phyloP scores from a whole-genome alignment of 441 rosid species.

The Lepidium campestre region DNA sequence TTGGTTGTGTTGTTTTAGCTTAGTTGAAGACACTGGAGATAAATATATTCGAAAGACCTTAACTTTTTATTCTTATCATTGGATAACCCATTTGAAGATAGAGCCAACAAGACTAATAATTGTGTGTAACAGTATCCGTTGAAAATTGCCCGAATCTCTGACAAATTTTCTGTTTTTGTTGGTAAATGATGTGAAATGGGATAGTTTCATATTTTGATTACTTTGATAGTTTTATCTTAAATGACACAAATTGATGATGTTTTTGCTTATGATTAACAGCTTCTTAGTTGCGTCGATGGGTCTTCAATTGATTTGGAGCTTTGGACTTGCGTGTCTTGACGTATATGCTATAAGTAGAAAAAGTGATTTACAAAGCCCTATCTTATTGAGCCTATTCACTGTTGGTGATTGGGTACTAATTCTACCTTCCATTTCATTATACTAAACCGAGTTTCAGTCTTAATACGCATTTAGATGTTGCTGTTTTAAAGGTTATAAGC shows the following conservation, averaged over 20 bases:
- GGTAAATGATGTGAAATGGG: background rate
- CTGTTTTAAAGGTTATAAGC: background rate
- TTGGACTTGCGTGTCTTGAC: constrained; percentile 32
- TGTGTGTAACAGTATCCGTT: background rate
- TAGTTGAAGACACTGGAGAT: background rate
- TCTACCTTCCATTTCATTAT: background rate
- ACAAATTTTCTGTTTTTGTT: background rate
- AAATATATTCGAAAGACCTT: background rate
- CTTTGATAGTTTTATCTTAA: background rate
- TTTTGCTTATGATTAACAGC: constrained; percentile 7
- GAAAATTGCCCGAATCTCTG: background rate
- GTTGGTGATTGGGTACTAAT: constrained; percentile 32
- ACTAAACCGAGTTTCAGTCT: background rate
- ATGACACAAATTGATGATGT: background rate
- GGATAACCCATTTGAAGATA: background rate
- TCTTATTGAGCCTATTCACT: constrained; percentile 26
- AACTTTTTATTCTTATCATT: background rate
- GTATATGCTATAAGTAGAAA: constrained; percentile 12
- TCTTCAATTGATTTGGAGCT: constrained; percentile 30
- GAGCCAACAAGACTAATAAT: background rate
- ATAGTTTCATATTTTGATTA: background rate
- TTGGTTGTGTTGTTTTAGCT: background rate
- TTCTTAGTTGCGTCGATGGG: constrained; percentile 34
- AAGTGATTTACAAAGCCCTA: constrained; percentile 21
- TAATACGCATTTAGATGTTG: background rate